Base-by-base conservation (phyloP, 805 yeast species). In the Nakazawaea ambrosiae region DNA sequence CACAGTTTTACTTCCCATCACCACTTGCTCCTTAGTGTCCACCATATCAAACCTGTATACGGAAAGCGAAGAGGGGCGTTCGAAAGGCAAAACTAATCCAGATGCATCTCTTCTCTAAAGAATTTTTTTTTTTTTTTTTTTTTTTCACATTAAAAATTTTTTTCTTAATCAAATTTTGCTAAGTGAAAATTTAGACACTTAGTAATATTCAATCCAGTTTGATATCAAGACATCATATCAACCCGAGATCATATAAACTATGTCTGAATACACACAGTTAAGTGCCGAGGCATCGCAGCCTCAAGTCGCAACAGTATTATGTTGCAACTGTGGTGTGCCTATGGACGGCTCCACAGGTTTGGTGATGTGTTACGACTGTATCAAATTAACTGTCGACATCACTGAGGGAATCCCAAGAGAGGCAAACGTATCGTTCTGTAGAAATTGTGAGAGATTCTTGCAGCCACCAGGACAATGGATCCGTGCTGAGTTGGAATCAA, bases 311-410 rank as follows among this genome's bases (percentile, higher is more conserved):
- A 92, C 97, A 2, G 92, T 92, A 43, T 75, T 92, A 41, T 92
- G 98, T 70, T 88, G 95, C 64, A 87, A 86, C 81, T 92, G 98
- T 81, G 97, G 97, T 64, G 86, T 83, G 40, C 97, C 97, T 31
- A 86, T 92, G 75, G 97, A 92, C 57, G 97, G 97, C 31, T 86
- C 97, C 18, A 65, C 77, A 19, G 96, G 96, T 11, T 65, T 89
- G 40, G 95, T 88, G 20, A 87, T 90, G 95, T 92, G 98, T 66
- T 81, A 85, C 68, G 97, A 92, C 62, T 92, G 99, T 76, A 85
- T 92, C 57, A 86, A 87, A 60, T 66, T 90, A 54, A 87, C 87
- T 2, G 92, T 87, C 42, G 97, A 90, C 58, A 87, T 92, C 50
- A 88, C 98, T 2, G 87, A 81, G 48, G 96, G 95, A 32, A 81